Conservation (phyloP, 108 stramenopile genomes). For the Skeletonema costatum region DNA sequence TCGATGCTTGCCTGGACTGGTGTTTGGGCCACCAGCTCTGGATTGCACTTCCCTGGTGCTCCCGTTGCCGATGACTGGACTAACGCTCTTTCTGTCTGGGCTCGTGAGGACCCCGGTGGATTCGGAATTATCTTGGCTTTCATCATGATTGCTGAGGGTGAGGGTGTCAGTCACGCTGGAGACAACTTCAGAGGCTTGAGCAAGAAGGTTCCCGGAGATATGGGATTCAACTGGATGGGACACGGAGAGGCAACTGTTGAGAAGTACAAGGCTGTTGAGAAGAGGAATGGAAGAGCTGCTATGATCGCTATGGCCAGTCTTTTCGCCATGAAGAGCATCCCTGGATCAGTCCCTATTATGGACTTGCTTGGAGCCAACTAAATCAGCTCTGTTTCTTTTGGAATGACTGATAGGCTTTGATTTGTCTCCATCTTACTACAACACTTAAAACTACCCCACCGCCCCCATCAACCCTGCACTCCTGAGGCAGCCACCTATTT, state of each 20-base stretch:
- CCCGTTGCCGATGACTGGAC: conserved; percentile 87
- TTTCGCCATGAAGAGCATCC: conserved; percentile 82
- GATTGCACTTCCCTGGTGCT: conserved; percentile 85
- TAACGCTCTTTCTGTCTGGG: conserved; percentile 80
- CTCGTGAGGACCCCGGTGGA: conserved; percentile 73
- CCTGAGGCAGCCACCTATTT: conserved; percentile 1
- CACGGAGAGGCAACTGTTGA: conserved; percentile 58
- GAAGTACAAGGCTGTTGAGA: conserved; percentile 85
- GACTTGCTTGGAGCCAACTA: conserved; percentile 80
- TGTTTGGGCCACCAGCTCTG: conserved; percentile 77
- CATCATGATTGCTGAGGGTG: conserved; percentile 84
- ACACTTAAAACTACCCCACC: background rate
- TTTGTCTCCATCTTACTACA: conserved; percentile 2
- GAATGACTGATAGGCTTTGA: conserved; percentile 2
- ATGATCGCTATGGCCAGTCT: conserved; percentile 94
- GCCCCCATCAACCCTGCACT: background rate
- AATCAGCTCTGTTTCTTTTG: conserved; percentile 19
- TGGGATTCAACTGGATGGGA: conserved; percentile 86
- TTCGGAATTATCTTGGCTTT: conserved; percentile 78
- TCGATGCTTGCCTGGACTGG: conserved; percentile 79
- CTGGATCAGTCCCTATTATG: conserved; percentile 91
- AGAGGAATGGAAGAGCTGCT: conserved; percentile 87
- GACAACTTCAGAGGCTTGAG: conserved; percentile 89
- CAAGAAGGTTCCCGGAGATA: conserved; percentile 86
- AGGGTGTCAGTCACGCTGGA: conserved; percentile 86